Evolutionary conservation across 805 yeast genomes (phyloP).

Genomic region (Saccharomyces mikatae): DNA sequence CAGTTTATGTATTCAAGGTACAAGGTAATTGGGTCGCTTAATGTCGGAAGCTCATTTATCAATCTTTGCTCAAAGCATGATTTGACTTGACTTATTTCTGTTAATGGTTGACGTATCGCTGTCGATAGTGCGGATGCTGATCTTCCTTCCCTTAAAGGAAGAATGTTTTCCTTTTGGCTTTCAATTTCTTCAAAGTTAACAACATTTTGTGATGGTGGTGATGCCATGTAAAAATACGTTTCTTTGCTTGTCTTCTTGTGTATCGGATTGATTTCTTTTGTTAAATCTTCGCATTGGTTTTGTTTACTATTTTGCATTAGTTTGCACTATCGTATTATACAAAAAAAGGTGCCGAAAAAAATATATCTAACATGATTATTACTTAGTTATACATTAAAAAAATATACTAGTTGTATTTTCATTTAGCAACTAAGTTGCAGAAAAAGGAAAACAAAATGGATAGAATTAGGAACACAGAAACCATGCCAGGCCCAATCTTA

Average conservation of each 20-base stretch:
- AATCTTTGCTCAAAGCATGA: slow-evolving; percentile 39
- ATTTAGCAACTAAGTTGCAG: slow-evolving; percentile 24
- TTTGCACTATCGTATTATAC: not conserved
- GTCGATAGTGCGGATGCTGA: slow-evolving; percentile 36
- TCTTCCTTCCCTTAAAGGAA: slow-evolving; percentile 59
- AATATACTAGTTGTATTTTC: not conserved
- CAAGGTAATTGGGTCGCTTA: slow-evolving; percentile 78
- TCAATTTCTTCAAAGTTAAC: slow-evolving; percentile 42
- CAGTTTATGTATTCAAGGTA: slow-evolving; percentile 70
- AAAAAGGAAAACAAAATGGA: slow-evolving; percentile 58
- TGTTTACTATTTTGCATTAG: not conserved
- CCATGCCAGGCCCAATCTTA: slow-evolving; percentile 73
- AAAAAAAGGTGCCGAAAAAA: not conserved
- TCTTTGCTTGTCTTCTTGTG: not conserved
- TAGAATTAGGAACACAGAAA: slow-evolving; percentile 65
- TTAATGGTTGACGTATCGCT: not conserved
- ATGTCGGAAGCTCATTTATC: slow-evolving; percentile 40
- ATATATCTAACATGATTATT: not conserved
- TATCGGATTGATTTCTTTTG: not conserved
- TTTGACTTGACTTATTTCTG: not conserved
- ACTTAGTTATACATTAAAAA: not conserved
- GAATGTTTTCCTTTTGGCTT: slow-evolving; percentile 68
- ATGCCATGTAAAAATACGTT: not conserved
- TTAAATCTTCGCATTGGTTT: not conserved
- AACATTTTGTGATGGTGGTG: not conserved